Conservation (phyloP, 2,329 filamentous ascomycete species). For the Dryadomyces sulphureus region DNA sequence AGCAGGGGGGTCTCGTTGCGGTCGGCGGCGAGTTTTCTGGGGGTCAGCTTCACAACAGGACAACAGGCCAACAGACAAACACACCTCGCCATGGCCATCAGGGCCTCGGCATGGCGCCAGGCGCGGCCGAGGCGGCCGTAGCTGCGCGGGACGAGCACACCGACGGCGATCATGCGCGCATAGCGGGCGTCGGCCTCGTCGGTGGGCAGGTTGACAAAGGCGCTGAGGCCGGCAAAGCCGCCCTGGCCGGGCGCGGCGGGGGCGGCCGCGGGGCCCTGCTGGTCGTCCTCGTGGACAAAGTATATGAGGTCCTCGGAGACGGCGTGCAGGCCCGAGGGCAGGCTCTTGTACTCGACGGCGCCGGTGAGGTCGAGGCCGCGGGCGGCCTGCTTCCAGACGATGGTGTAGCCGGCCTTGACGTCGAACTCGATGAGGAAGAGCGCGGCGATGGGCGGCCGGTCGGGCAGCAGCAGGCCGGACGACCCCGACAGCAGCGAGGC, state of each 20-base stretch:
- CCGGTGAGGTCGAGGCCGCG: constrained; percentile 64
- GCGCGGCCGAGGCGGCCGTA: constrained; percentile 73
- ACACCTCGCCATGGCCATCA: constrained; percentile 63
- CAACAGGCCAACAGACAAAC: constrained; percentile 7
- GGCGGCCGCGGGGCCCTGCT: neutral
- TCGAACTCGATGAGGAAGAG: constrained; percentile 87
- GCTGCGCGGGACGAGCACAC: constrained; percentile 72
- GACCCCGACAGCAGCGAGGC: neutral
- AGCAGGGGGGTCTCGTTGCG: constrained; percentile 47
- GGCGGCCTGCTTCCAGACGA: constrained; percentile 70
- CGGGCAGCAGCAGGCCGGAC: constrained; percentile 16
- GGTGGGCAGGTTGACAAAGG: constrained; percentile 74
- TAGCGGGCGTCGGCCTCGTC: constrained; percentile 64
- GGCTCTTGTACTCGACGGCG: constrained; percentile 87
- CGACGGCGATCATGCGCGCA: constrained; percentile 86
- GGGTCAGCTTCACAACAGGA: too few relatives aligned
- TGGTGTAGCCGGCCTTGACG: constrained; percentile 80
- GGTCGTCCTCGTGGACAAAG: constrained; percentile 62
- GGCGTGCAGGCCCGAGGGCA: constrained; percentile 84
- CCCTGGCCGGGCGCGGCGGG: constrained; percentile 19
- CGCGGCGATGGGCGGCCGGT: constrained; percentile 52
- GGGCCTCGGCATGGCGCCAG: constrained; percentile 69
- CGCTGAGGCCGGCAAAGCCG: constrained; percentile 73
- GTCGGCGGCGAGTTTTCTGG: constrained; percentile 48
- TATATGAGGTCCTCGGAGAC: constrained; percentile 83